These are phyloP conservation scores for Vitis hybrid DNA, from an alignment of 177 flowering plant species.

Conservation along the genomic window DNA sequence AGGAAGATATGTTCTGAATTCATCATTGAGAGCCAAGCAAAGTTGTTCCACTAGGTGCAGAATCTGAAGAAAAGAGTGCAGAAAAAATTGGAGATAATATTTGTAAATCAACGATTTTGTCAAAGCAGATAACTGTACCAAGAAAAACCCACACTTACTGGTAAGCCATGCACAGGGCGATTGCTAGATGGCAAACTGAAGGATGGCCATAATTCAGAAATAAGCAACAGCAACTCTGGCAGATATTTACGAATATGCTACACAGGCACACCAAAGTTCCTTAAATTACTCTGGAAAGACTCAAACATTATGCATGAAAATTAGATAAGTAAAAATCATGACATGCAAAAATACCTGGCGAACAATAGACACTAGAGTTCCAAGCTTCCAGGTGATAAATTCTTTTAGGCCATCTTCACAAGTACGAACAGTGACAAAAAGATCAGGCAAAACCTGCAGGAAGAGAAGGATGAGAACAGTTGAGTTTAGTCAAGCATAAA, in stretches of 20 bases:
- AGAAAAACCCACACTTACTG: slow-evolving; percentile 47
- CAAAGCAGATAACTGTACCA: not conserved
- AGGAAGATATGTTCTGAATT: slow-evolving; percentile 83
- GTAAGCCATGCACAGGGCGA: slow-evolving; percentile 72
- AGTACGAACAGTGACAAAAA: slow-evolving; percentile 75
- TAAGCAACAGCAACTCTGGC: slow-evolving; percentile 69
- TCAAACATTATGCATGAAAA: too few species aligned
- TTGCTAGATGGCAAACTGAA: slow-evolving; percentile 68
- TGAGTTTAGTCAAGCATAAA: not conserved
- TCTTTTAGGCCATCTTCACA: slow-evolving; percentile 93
- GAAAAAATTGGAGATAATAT: not conserved
- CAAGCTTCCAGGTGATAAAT: slow-evolving; percentile 93
- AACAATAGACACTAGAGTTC: slow-evolving; percentile 93
- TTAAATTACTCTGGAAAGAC: not conserved
- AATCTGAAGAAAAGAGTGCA: slow-evolving; percentile 39
- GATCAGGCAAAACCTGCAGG: slow-evolving; percentile 88
- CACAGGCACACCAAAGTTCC: slow-evolving; percentile 25
- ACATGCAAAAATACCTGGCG: slow-evolving; percentile 67
- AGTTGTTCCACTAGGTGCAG: slow-evolving; percentile 96
- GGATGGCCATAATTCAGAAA: slow-evolving; percentile 91
- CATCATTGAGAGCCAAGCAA: slow-evolving; percentile 96
- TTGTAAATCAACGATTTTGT: not conserved
- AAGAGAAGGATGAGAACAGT: not conserved
- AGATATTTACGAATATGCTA: slow-evolving; percentile 98
- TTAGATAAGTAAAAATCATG: not conserved